These are phyloP conservation scores for Senecio squalidus DNA, from an alignment of 140 eudicot species.

Conservation along the genomic window DNA sequence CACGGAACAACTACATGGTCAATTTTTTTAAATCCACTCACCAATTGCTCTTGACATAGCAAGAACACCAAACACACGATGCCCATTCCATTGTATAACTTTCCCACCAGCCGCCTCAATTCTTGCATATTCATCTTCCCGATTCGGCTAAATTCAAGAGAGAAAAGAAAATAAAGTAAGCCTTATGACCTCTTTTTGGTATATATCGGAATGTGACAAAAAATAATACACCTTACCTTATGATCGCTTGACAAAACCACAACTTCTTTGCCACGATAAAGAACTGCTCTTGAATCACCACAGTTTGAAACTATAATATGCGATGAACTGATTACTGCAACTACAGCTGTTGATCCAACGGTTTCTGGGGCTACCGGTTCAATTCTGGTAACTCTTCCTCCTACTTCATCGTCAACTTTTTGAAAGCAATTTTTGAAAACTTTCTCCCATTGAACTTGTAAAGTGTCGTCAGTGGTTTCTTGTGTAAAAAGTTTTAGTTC, in stretches of 20 bases:
- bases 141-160: slow-evolving; percentile 44
- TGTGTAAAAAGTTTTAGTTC: slow-evolving; percentile 35
- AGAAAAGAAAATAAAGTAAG: neutral
- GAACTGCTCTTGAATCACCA: slow-evolving; percentile 94
- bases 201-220: neutral
- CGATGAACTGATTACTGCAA: slow-evolving; percentile 69
- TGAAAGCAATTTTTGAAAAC: slow-evolving; percentile 59
- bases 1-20: neutral
- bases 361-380: slow-evolving; percentile 84
- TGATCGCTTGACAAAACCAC: slow-evolving; percentile 67
- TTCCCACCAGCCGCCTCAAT: slow-evolving; percentile 87
- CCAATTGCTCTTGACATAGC: slow-evolving; percentile 98
- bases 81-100: slow-evolving; percentile 93
- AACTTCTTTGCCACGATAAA: slow-evolving; percentile 84
- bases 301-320: slow-evolving; percentile 79
- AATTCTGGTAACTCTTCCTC: slow-evolving; percentile 38
- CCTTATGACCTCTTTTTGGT: neutral
- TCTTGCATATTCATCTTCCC: slow-evolving; percentile 87
- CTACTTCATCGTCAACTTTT: slow-evolving; percentile 79
- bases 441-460: slow-evolving; percentile 53
- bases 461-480: slow-evolving; percentile 25
- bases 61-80: slow-evolving; percentile 95
- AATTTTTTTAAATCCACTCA: slow-evolving; percentile 14
- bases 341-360: slow-evolving; percentile 89
- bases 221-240: slow-evolving; percentile 37